Base-by-base conservation (phyloP, 1,139 yeast species). In the Debaryomyces fabryi region DNA sequence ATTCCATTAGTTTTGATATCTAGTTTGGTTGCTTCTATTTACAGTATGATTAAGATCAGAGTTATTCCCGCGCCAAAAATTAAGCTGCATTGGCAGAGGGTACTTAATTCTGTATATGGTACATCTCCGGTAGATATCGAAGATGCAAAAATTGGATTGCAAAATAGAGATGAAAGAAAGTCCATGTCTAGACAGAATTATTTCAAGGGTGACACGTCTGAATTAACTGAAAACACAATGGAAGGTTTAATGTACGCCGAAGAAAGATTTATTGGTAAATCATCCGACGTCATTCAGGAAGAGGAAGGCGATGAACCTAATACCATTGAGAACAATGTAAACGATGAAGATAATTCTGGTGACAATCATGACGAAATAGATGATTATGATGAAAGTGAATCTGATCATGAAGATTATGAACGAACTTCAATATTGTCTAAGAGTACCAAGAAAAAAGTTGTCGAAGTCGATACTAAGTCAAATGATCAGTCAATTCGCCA, bases 1-100 rank as follows among this genome's bases (percentile, higher is more conserved):
- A 67, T 83, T 24, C 86, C 88, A 0, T 48, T 80, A 8, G 72
- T 81, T 5, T 55, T 82, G n/a, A 59, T 69, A 8, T 71, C 76
- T 0, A 74, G 80, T 47, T 52, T 72, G 1, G 40, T 62, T 20
- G 73, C 71, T 12, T 71, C 78, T 1, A 49, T 67, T 2, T 73
- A 70, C 56, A 72, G 78, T 53, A 59, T 64, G 57, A 46, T 72
- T 45, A 74, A 74, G 48, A 60, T 72, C 32, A 53, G 60, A 48
- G 30, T 71, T 3, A 51, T 68, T 13, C 47, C 47, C 7, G 45
- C 60, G 2, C 73, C 74, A 0, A 48, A 60, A 8, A 55, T 67
- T 16, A 52, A 50, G 1, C 49, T 56, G 2, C 79, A 72, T 52
- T 75, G 80, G 80, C 32, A 43, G 4, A 56, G 67, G 45, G 76